Conservation (phyloP, 148 eudicot species). For the Fallopia convolvulus region DNA sequence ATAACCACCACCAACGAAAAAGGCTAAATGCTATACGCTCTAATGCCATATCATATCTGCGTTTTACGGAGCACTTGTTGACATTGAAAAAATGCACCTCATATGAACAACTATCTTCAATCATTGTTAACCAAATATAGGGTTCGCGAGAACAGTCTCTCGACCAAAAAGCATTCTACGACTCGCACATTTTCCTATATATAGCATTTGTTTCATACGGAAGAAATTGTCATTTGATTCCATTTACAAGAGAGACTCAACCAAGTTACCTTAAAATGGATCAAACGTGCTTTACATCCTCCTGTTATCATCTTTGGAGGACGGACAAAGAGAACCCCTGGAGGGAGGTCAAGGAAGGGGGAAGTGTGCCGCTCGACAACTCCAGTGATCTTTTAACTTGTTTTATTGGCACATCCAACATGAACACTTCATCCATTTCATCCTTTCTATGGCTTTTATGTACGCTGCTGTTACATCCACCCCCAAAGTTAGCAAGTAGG, state of each 20-base stretch:
- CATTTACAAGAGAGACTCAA: no score
- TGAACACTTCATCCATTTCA: slow-evolving; percentile 73
- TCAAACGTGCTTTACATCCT: neutral
- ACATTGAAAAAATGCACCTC: no score
- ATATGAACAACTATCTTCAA: no score
- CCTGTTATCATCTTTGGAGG: slow-evolving; percentile 35
- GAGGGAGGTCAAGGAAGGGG: slow-evolving; percentile 44
- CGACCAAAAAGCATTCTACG: neutral
- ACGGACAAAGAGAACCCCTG: slow-evolving; percentile 48
- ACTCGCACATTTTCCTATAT: neutral
- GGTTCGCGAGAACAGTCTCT: neutral
- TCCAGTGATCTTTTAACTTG: slow-evolving; percentile 46
- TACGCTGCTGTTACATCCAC: neutral
- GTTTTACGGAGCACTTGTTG: no score
- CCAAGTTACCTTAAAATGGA: neutral
- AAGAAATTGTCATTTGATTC: no score
- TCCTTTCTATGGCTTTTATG: slow-evolving; percentile 45
- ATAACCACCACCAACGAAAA: no score
- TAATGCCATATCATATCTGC: no score
- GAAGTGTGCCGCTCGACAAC: slow-evolving; percentile 33
- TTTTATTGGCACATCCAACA: slow-evolving; percentile 43
- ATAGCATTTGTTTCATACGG: no score
- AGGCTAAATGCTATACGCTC: no score
- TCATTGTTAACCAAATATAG: no score
- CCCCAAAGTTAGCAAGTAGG: neutral